These are phyloP conservation scores for Ustilago sp. DNA, from an alignment of 1,284 basidiomycete genomes.

Conservation along the genomic window DNA sequence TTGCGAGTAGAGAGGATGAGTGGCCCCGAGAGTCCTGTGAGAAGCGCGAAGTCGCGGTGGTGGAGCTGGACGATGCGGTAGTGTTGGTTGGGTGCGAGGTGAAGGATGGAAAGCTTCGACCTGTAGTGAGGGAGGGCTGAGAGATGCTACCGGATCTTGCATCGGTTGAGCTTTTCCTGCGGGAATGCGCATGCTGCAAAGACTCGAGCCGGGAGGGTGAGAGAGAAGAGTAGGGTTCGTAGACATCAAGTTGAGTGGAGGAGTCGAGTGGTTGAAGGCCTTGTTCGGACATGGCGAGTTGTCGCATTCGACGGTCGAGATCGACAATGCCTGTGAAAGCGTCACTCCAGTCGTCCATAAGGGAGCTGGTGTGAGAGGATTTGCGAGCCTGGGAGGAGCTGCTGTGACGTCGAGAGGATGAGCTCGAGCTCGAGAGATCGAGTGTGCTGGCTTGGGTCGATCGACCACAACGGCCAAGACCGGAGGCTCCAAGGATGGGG, in stretches of 20 bases:
- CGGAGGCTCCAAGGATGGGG: conserved; percentile 16
- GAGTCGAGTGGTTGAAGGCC: conserved; percentile 2
- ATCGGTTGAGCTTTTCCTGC: conserved; percentile 24
- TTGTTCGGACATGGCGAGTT: conserved; percentile 50
- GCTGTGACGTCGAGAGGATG: conserved; percentile 27
- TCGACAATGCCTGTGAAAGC: conserved; percentile 55
- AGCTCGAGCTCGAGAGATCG: conserved; percentile 15
- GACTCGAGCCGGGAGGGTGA: conserved; percentile 4
- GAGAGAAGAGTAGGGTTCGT: conserved; percentile 21
- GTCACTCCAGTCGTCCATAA: conserved; percentile 52
- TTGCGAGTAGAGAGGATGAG: conserved; percentile 26
- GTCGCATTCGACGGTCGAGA: conserved; percentile 47
- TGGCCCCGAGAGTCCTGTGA: conserved; percentile 37
- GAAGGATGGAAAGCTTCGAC: conserved; percentile 21
- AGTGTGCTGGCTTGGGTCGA: conserved; percentile 12
- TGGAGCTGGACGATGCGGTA: conserved; percentile 16
- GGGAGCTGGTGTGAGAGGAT: conserved; percentile 17
- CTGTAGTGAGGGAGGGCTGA: conserved; percentile 26
- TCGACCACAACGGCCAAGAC: conserved; percentile 20
- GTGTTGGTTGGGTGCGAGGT: conserved; percentile 6
- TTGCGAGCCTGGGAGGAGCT: conserved; percentile 26
- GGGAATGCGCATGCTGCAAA: conserved; percentile 8
- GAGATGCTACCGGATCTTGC: conserved; percentile 13
- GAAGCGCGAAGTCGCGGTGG: conserved; percentile 23
- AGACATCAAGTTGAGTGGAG: conserved; percentile 1